A percentile compares a stretch with the other conserved stretches of the same genome.
These are phyloP conservation scores for Metschnikowia cubensis DNA, from an alignment of 805 yeast genomes.

Conservation along the genomic window DNA sequence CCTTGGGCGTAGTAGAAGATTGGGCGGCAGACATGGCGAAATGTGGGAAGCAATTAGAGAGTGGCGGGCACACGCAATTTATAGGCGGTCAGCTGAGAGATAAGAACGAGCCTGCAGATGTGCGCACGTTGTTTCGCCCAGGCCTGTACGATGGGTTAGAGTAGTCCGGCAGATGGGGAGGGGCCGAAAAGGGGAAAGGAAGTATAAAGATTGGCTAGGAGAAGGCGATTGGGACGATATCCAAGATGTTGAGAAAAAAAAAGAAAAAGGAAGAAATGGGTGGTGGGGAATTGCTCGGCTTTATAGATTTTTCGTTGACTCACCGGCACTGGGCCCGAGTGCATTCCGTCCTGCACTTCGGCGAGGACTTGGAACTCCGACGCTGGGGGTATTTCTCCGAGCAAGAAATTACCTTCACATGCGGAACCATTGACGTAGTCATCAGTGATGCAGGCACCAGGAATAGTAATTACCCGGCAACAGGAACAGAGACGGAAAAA, in stretches of 20 bases:
- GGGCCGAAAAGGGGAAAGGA: neutral
- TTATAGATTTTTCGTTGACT: neutral
- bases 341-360: constrained; percentile 2
- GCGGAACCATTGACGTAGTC: constrained; percentile 2
- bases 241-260: neutral
- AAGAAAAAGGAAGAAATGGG: neutral
- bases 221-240: neutral
- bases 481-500: too few relatives aligned
- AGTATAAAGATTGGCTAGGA: neutral
- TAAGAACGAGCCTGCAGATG: constrained; percentile 3
- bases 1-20: constrained; percentile 8
- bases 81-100: neutral
- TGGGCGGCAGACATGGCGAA: neutral
- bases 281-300: neutral
- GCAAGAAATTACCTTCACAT: constrained; percentile 1
- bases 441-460: neutral
- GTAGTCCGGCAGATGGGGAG: neutral
- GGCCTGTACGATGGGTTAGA: constrained; percentile 2
- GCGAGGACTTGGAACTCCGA: constrained; percentile 4
- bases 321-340: neutral
- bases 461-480: too few relatives aligned
- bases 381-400: constrained; percentile 6
- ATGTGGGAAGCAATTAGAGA: neutral
- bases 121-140: neutral
- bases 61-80: neutral